Evolutionary conservation across 306 rosid species (phyloP).

Genomic region (cucumber (Cucumis sativus)): Cucumber_9930_V3 NC_026656.2:5720001-5720500

Average conservation of each 20-base stretch:
- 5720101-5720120: neutral
- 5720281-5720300: conserved; percentile 69
- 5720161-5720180: neutral
- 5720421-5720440: conserved; percentile 30
- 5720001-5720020: conserved; percentile 67
- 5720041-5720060: conserved; percentile 76
- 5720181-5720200: neutral
- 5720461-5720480: conserved; percentile 77
- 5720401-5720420: neutral
- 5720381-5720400: neutral
- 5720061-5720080: conserved; percentile 80
- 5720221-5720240: conserved; percentile 33
- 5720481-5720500: conserved; percentile 53
- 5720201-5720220: neutral
- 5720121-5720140: neutral
- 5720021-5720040: conserved; percentile 80
- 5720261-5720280: conserved; percentile 51
- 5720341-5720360: too few relatives aligned
- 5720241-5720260: conserved; percentile 63
- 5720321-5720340: conserved; percentile 55
- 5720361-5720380: too few relatives aligned
- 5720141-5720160: neutral
- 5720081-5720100: conserved; percentile 71
- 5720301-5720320: conserved; percentile 79
- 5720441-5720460: conserved; percentile 56